These are phyloP conservation scores for Epichloe baconii DNA, from an alignment of 2,329 filamentous ascomycete species.

Conservation along the genomic window DNA sequence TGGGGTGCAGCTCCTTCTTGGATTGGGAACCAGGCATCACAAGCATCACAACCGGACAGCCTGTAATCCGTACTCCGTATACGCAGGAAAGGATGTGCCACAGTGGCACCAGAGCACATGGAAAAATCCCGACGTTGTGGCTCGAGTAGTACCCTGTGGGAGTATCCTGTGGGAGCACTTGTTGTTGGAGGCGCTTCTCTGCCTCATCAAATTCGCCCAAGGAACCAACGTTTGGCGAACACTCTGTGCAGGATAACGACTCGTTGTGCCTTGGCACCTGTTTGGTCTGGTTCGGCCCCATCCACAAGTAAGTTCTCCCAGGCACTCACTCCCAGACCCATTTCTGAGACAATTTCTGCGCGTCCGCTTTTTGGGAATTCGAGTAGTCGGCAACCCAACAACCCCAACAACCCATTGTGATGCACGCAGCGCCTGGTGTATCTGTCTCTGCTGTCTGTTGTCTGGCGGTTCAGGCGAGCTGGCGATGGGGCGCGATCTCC, in stretches of 20 bases:
- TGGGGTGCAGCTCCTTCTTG: no score
- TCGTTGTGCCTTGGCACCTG: not conserved
- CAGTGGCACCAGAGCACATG: not conserved
- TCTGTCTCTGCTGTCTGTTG: not conserved
- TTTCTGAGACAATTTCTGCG: not conserved
- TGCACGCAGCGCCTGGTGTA: not conserved
- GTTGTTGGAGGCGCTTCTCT: no score
- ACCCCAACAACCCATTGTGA: not conserved
- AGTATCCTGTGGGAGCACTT: no score
- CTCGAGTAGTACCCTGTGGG: not conserved
- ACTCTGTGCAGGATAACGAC: no score
- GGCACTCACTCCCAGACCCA: not conserved
- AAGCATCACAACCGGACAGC: no score
- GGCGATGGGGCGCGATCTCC: not conserved
- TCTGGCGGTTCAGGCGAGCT: not conserved
- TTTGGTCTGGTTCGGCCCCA: not conserved
- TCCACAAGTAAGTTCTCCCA: not conserved
- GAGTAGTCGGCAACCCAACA: not conserved
- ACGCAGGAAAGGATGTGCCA: not conserved
- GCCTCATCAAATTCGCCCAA: no score
- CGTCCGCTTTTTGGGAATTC: not conserved
- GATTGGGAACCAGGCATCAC: no score
- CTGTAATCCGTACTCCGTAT: no score
- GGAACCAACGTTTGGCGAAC: no score
- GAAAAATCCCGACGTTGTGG: not conserved